Evolutionary conservation across 139 green algal genomes (phyloP).

Genomic region (Tetradesmus lagerheimii): DNA sequence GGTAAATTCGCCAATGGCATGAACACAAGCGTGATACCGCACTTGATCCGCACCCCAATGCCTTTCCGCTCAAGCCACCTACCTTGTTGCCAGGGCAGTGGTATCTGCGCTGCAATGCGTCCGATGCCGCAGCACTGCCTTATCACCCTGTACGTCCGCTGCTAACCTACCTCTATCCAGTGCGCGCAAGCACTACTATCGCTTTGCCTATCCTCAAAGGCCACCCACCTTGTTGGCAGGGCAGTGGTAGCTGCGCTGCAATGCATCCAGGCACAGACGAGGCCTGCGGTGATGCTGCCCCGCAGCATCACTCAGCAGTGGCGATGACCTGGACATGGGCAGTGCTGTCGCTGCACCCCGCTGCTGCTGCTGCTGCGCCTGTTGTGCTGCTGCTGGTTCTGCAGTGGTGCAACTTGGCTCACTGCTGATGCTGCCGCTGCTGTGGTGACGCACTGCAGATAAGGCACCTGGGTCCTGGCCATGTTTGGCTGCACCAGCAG

Average conservation of each 20-base stretch:
- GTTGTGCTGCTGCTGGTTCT: neutral
- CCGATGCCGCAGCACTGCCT: too few relatives aligned
- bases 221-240: too few relatives aligned
- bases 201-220: too few relatives aligned
- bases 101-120: too few relatives aligned
- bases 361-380: neutral
- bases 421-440: neutral
- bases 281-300: neutral
- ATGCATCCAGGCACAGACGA: neutral
- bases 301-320: neutral
- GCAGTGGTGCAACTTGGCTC: neutral
- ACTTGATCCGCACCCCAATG: too few relatives aligned
- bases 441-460: neutral
- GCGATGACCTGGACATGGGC: neutral
- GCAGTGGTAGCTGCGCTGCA: conserved; percentile 43
- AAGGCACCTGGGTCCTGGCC: neutral
- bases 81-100: too few relatives aligned
- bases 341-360: neutral
- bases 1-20: too few relatives aligned
- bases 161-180: too few relatives aligned
- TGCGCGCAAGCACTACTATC: too few relatives aligned
- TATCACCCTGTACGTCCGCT: too few relatives aligned
- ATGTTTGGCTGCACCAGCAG: neutral
- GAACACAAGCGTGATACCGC: too few relatives aligned
- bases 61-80: too few relatives aligned